These are phyloP conservation scores for Xanthoconium separans DNA, from an alignment of 1,284 basidiomycete species.

Conservation along the genomic window DNA sequence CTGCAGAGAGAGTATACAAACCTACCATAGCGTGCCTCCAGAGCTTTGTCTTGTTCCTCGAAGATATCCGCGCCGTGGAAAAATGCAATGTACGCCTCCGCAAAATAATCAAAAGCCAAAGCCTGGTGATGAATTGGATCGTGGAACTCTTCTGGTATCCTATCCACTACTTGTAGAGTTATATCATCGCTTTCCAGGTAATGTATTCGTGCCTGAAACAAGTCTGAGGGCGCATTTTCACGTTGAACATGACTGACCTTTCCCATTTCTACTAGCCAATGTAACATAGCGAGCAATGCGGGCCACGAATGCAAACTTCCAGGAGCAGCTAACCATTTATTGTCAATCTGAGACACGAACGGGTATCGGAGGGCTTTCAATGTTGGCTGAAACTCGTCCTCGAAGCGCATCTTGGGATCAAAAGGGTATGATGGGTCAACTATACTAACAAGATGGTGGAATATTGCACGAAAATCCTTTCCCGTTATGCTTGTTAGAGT, in stretches of 20 bases:
- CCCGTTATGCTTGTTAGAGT: constrained; percentile 73
- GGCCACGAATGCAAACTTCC: constrained; percentile 88
- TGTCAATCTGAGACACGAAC: constrained; percentile 68
- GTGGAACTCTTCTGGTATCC: constrained; percentile 67
- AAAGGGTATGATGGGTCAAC: constrained; percentile 70
- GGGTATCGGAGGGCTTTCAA: constrained; percentile 79
- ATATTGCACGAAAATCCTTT: constrained; percentile 81
- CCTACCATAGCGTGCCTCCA: constrained; percentile 78
- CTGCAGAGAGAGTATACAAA: constrained; percentile 1
- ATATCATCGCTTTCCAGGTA: constrained; percentile 62
- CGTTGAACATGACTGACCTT: constrained; percentile 49
- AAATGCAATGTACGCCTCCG: constrained; percentile 71
- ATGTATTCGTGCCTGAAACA: constrained; percentile 40
- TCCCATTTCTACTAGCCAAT: constrained; percentile 84
- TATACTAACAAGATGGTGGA: constrained; percentile 71
- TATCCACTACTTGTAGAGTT: constrained; percentile 60
- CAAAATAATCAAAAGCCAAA: constrained; percentile 73
- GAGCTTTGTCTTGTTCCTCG: constrained; percentile 60
- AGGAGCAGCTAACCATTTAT: constrained; percentile 81
- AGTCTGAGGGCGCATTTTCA: not conserved
- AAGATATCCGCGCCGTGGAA: constrained; percentile 72
- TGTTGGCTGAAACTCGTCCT: constrained; percentile 77
- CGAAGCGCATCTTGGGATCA: constrained; percentile 58
- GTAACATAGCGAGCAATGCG: constrained; percentile 73
- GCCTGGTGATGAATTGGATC: constrained; percentile 73